Conservation (phyloP, 257 asterid genomes). For the Salvia hispanica region DNA sequence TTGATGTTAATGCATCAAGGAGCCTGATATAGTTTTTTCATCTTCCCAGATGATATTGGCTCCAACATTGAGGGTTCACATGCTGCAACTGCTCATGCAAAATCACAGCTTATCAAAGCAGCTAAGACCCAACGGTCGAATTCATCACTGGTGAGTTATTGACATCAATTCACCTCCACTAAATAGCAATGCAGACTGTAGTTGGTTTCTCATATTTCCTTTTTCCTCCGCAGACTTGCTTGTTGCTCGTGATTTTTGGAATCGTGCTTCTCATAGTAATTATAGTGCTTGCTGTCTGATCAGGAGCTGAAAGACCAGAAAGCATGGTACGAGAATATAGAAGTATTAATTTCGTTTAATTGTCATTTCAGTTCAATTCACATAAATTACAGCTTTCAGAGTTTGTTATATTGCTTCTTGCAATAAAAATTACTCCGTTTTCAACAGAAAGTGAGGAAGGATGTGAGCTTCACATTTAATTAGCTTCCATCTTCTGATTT, state of each 20-base stretch:
- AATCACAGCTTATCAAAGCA: constrained; percentile 85
- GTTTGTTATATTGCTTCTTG: constrained; percentile 29
- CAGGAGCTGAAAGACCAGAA: constrained; percentile 8
- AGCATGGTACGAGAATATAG: constrained; percentile 22
- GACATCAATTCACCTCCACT: constrained; percentile 11
- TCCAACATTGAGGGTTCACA: constrained; percentile 81
- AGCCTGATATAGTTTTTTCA: constrained; percentile 17
- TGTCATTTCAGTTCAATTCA: constrained; percentile 19
- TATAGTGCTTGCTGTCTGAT: constrained; percentile 72
- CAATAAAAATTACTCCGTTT: constrained; percentile 14
- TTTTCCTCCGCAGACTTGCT: constrained; percentile 69
- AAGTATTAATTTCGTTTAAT: constrained; percentile 9
- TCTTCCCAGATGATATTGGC: constrained; percentile 71
- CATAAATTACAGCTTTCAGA: constrained; percentile 17
- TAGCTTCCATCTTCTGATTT: constrained; percentile 10
- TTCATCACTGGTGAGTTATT: constrained; percentile 75
- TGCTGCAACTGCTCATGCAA: constrained; percentile 87
- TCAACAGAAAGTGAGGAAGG: constrained; percentile 12
- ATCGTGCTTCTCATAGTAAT: constrained; percentile 78
- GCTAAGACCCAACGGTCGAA: constrained; percentile 83
- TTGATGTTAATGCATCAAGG: not conserved
- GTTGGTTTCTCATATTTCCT: constrained; percentile 13
- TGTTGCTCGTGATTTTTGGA: constrained; percentile 83
- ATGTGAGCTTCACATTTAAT: constrained; percentile 25
- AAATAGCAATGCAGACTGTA: not conserved